Conservation (phyloP, 331 rosid genomes). For the Phaseolus coccineus region DNA sequence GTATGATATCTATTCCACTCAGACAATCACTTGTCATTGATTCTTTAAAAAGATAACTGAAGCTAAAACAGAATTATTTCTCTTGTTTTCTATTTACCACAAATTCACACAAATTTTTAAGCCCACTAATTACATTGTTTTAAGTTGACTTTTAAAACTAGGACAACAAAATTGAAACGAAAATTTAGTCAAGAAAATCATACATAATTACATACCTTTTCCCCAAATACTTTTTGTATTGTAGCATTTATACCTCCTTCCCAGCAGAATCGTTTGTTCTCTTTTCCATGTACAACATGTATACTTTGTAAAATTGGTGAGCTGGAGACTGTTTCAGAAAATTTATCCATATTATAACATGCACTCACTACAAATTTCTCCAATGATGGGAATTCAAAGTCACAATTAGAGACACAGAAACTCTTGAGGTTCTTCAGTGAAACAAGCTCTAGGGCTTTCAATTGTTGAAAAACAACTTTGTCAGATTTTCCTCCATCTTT, state of each 20-base stretch:
- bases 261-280: constrained; percentile 23
- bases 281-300: not conserved
- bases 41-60: too few species aligned
- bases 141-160: too few species aligned
- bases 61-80: too few species aligned
- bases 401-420: not conserved
- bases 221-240: not conserved
- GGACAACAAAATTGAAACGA: not conserved
- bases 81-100: too few species aligned
- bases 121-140: too few species aligned
- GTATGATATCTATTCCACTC: too few species aligned
- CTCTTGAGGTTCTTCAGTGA: constrained; percentile 22
- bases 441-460: constrained; percentile 36
- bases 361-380: constrained; percentile 39
- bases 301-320: not conserved
- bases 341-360: constrained; percentile 12
- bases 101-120: not conserved
- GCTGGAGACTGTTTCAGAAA: not conserved
- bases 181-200: not conserved
- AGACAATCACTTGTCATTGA: too few species aligned
- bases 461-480: constrained; percentile 14
- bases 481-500: not conserved
- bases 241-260: constrained; percentile 23
- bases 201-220: not conserved
- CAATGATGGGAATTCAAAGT: constrained; percentile 17